Conservation (phyloP, 148 eudicot genomes). For the Vaccinium vitisidaea region DNA sequence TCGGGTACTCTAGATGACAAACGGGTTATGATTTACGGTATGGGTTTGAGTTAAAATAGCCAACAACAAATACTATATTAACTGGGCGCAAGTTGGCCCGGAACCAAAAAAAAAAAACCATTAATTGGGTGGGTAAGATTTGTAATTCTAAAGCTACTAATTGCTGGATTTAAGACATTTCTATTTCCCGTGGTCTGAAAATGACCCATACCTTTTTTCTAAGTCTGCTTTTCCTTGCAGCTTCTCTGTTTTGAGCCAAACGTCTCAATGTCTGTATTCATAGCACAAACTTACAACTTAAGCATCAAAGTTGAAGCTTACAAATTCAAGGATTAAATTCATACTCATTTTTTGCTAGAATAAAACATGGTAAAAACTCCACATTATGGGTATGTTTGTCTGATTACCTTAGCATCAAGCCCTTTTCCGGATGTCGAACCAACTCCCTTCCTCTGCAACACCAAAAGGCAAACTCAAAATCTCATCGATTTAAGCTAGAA, state of each 20-base stretch:
- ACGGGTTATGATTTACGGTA: too few relatives aligned
- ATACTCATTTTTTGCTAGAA: too few relatives aligned
- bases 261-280: constrained; percentile 77
- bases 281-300: not conserved
- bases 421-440: constrained; percentile 65
- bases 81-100: too few relatives aligned
- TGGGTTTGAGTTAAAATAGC: too few relatives aligned
- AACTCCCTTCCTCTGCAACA: constrained; percentile 57
- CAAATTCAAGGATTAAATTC: too few relatives aligned
- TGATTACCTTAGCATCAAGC: constrained; percentile 72
- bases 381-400: too few relatives aligned
- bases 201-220: constrained; percentile 76
- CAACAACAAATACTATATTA: too few relatives aligned
- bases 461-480: not conserved
- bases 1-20: too few relatives aligned
- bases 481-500: not conserved
- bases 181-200: not conserved
- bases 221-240: constrained; percentile 92
- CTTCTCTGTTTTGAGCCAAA: constrained; percentile 99
- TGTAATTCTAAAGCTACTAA: not conserved
- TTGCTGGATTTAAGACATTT: not conserved
- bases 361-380: too few relatives aligned
- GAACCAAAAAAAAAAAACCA: not conserved
- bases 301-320: too few relatives aligned
- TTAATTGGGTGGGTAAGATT: not conserved